These are phyloP conservation scores for Moricandia moricandioides DNA, from an alignment of 345 rosid genomes.

Conservation along the genomic window DNA sequence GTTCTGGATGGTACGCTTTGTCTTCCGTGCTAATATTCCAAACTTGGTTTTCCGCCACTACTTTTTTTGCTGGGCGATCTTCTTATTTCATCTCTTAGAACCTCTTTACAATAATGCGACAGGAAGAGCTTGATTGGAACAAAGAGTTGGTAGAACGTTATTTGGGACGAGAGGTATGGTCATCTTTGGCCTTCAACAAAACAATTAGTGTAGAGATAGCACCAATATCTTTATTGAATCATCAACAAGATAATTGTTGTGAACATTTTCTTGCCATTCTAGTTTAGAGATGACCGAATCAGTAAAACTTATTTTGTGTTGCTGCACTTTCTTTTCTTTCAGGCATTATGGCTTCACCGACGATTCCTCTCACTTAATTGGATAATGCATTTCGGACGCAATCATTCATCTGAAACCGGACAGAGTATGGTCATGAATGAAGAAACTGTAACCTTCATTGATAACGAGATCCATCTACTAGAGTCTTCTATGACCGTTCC, in stretches of 20 bases:
- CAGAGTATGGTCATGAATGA: constrained; percentile 19
- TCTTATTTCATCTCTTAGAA: not conserved
- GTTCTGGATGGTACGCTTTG: constrained; percentile 52
- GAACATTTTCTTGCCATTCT: not conserved
- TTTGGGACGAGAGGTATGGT: constrained; percentile 80
- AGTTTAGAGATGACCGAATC: not conserved
- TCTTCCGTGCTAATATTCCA: not conserved
- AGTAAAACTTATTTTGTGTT: not conserved
- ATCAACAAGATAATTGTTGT: not conserved
- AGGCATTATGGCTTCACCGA: constrained; percentile 89
- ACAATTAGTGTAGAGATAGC: not conserved
- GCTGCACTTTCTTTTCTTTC: constrained; percentile 13
- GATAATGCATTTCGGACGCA: constrained; percentile 44
- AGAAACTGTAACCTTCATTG: constrained; percentile 42
- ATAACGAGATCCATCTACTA: constrained; percentile 55
- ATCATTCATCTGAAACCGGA: constrained; percentile 13
- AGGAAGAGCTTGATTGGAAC: constrained; percentile 91
- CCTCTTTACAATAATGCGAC: constrained; percentile 26
- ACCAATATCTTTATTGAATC: not conserved
- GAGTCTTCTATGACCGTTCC: constrained; percentile 50
- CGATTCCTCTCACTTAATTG: constrained; percentile 66
- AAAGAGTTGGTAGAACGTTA: constrained; percentile 62
- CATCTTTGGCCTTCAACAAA: not conserved
- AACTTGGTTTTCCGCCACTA: not conserved
- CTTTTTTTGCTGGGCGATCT: not conserved